Evolutionary conservation across 768 basidiomycete genomes (phyloP).

Genomic region (Naganishia randhawae): DNA sequence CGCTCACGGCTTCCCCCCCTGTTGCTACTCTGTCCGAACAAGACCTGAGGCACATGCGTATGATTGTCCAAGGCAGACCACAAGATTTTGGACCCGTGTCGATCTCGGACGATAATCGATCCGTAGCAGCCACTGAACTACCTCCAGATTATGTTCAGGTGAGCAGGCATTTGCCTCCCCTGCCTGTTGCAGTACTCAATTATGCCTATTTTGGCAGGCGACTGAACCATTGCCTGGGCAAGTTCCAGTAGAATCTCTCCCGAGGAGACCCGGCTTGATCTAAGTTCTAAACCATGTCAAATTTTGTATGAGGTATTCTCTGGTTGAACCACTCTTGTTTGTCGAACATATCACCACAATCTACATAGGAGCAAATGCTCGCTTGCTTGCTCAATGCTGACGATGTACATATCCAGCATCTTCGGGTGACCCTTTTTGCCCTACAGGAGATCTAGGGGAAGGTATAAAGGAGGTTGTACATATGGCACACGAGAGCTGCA

Average conservation of each 20-base stretch:
- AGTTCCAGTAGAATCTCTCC: neutral
- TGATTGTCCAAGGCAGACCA: constrained; percentile 1
- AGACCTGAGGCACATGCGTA: constrained; percentile 1
- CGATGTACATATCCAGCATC: neutral
- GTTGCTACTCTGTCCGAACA: neutral
- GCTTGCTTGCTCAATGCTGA: neutral
- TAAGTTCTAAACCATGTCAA: neutral
- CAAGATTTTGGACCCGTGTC: constrained; percentile 15
- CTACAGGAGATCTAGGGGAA: neutral
- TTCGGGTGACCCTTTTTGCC: neutral
- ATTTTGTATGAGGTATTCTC: neutral
- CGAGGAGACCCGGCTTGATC: neutral
- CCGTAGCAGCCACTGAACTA: neutral
- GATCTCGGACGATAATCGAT: neutral
- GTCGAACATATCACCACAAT: neutral
- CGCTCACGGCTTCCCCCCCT: neutral
- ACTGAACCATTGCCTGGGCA: constrained; percentile 15
- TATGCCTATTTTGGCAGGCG: neutral
- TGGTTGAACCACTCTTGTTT: neutral
- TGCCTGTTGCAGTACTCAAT: neutral
- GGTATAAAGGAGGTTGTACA: neutral
- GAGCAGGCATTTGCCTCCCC: neutral
- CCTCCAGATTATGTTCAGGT: constrained; percentile 16
- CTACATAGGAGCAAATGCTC: neutral
- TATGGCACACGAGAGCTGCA: neutral